Evolutionary conservation across 345 rosid genomes (phyloP).

Genomic region (Heritiera littoralis): DNA sequence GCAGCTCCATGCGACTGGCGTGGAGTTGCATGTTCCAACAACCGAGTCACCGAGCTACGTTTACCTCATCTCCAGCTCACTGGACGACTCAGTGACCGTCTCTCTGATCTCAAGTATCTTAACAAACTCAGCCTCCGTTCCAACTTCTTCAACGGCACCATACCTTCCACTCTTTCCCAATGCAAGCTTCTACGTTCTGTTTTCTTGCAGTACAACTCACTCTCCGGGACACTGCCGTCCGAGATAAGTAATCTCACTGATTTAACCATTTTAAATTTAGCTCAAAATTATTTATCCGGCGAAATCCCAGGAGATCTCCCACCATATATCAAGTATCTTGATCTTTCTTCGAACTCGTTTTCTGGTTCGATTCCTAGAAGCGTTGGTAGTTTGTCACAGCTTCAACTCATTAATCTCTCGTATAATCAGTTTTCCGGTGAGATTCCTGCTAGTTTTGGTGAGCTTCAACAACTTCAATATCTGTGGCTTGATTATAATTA

Average conservation of each 20-base stretch:
- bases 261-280: constrained; percentile 60
- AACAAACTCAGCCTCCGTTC: constrained; percentile 73
- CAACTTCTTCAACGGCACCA: constrained; percentile 70
- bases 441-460: constrained; percentile 71
- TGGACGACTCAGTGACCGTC: constrained; percentile 61
- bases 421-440: constrained; percentile 68
- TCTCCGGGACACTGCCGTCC: constrained; percentile 73
- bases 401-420: constrained; percentile 77
- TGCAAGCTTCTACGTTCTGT: constrained; percentile 70
- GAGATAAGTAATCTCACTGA: constrained; percentile 56
- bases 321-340: constrained; percentile 50
- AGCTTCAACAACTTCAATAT: constrained; percentile 61
- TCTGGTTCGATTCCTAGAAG: constrained; percentile 64
- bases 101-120: constrained; percentile 54
- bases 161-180: constrained; percentile 69
- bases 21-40: constrained; percentile 57
- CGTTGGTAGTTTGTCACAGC: constrained; percentile 54
- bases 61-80: constrained; percentile 76
- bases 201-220: constrained; percentile 82
- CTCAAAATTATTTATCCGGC: constrained; percentile 76
- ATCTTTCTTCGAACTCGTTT: constrained; percentile 72
- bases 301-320: constrained; percentile 54
- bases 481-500: constrained; percentile 74
- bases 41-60: constrained; percentile 68
- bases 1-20: constrained; percentile 96